phyloP scores from a whole-genome alignment of 2,329 filamentous ascomycete species.

The Ophiostoma novo-ulmi region DNA sequence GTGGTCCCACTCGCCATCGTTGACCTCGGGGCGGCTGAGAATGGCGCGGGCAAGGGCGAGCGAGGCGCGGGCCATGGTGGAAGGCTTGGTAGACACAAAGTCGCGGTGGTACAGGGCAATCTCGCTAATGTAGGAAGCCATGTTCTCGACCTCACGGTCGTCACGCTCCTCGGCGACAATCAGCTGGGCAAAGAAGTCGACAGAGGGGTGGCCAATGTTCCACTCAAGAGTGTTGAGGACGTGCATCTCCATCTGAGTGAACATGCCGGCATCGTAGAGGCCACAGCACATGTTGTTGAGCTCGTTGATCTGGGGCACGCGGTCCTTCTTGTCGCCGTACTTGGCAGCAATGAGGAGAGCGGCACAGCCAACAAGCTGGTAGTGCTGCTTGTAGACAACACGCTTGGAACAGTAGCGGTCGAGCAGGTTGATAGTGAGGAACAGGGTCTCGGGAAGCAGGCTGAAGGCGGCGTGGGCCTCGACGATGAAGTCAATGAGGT shows the following conservation, averaged over 20 bases:
- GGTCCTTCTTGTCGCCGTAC: conserved; percentile 97
- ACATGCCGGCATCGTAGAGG: conserved; percentile 98
- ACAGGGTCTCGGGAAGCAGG: conserved; percentile 87
- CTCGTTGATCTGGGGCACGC: conserved; percentile 94
- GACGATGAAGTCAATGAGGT: conserved; percentile 95
- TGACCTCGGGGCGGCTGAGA: conserved; percentile 70
- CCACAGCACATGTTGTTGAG: conserved; percentile 99
- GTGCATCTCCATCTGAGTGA: conserved; percentile 99
- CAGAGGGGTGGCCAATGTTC: conserved; percentile 91
- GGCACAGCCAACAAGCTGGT: conserved; percentile 94
- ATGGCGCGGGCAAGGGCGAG: conserved; percentile 83
- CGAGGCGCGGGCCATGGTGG: conserved; percentile 82
- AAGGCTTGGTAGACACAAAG: conserved; percentile 88
- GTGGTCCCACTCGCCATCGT: conserved; percentile 70
- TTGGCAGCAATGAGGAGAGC: conserved; percentile 95
- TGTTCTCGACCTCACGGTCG: conserved; percentile 85
- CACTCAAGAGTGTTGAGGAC: conserved; percentile 95
- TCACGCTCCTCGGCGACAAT: conserved; percentile 73
- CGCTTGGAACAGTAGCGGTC: conserved; percentile 97
- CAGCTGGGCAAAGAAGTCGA: conserved; percentile 87
- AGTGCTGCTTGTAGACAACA: conserved; percentile 98
- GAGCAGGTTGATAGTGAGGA: conserved; percentile 91
- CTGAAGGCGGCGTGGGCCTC: conserved; percentile 95
- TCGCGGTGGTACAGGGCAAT: conserved; percentile 95
- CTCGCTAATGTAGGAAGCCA: conserved; percentile 91